Percentiles rank a stretch among this genome's conserved stretches.
These are phyloP conservation scores for Conringia planisiliqua DNA, from an alignment of 345 rosid species.

Conservation along the genomic window DNA sequence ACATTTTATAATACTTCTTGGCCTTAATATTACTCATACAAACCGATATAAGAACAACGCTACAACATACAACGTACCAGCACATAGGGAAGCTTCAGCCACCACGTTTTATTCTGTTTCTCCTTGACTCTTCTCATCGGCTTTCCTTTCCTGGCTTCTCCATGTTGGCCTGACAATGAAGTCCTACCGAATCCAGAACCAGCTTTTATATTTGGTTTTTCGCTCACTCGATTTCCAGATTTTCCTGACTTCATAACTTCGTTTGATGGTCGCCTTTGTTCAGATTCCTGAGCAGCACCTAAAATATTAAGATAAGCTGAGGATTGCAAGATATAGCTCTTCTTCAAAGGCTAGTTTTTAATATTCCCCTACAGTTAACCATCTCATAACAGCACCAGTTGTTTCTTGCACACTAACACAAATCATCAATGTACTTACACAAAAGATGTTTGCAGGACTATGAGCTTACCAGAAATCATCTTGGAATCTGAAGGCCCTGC, in stretches of 20 bases:
- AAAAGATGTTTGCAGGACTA: background rate
- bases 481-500: slow-evolving; percentile 24
- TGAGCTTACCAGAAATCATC: slow-evolving; percentile 45
- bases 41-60: background rate
- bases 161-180: slow-evolving; percentile 24
- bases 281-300: slow-evolving; percentile 46
- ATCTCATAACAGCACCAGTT: background rate
- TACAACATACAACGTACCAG: slow-evolving; percentile 39
- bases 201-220: slow-evolving; percentile 29
- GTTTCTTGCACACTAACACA: background rate
- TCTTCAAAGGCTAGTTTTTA: background rate
- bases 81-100: slow-evolving; percentile 76
- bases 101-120: slow-evolving; percentile 45
- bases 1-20: background rate
- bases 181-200: slow-evolving; percentile 31
- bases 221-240: background rate
- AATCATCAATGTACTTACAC: background rate
- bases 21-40: background rate
- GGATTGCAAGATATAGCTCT: slow-evolving; percentile 8
- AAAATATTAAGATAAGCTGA: slow-evolving; percentile 25
- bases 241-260: slow-evolving; percentile 33
- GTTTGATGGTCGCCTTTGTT: slow-evolving; percentile 22
- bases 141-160: slow-evolving; percentile 25
- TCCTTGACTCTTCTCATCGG: slow-evolving; percentile 15
- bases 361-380: background rate